Base-by-base conservation (phyloP, 805 yeast species). In the Candida odintsovae region DNA sequence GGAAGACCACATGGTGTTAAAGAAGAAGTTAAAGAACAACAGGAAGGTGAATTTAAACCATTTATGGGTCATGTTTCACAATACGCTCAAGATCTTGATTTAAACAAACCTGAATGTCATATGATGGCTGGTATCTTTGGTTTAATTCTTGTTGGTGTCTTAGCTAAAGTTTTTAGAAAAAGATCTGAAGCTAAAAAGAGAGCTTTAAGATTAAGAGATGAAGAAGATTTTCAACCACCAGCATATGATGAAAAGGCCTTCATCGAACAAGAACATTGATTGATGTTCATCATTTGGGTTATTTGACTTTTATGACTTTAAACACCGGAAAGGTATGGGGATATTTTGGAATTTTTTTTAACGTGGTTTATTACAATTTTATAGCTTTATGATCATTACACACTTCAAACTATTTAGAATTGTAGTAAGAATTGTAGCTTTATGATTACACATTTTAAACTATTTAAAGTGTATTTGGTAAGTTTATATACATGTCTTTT, bases 401-500 rank as follows among this genome's bases (percentile, higher is more conserved):
- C 11, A 7, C 10, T 38, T 38, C 16, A 15, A n/a, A 11, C 35
- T 23, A 25, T 18, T 38, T 21, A 38, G 23, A 23, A 15, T 13
- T n/a, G n/a, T n/a, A n/a, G n/a, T n/a, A n/a, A n/a, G n/a, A n/a
- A n/a, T n/a, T n/a, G n/a, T 4, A 28, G 28, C 38, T 16, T 28
- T 28, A 28, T 28, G 31, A 28, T 22, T 37, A 37, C 41, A 23
- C 11, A 7, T n/a, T 38, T 38, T 25, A 15, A n/a, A 11, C 35
- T 23, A 25, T 18, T 38, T 21, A 38, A 38, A 23, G 22, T 13
- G 18, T 22, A 13, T n/a, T 23, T 18, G 15, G 28, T 6, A 38
- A 6, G 3, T 38, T 10, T 47, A 50, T 41, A 33, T 47, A 47
- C 46, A 50, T 41, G 46, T 20, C 18, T 38, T 20, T 25, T 28